Base-by-base conservation (phyloP, 352 stramenopile genomes). In the Pythium monospermum region DNA sequence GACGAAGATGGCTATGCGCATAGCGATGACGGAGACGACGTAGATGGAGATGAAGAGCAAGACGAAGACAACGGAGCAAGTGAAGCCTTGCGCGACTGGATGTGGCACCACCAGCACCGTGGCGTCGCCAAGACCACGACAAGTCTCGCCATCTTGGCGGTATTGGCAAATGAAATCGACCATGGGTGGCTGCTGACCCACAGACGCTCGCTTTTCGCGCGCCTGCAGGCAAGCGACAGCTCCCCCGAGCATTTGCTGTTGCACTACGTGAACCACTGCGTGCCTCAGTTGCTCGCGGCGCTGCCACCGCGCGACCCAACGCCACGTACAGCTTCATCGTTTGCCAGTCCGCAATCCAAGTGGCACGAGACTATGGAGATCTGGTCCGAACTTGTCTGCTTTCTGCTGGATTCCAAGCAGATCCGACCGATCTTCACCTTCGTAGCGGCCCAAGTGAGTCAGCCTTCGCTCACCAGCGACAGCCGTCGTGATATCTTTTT, bases 231-330 rank as follows among this genome's bases (percentile, higher is more conserved):
- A 2, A 16, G 11, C 3, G 1, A 21, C 2, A 25, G 4, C 15
- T 25, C 42, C 0, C 23, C 45, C 0, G 31, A 39, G 28, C 53
- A 54, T 7, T 4, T 55, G 10, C 23, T 61, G 15, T 40, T 61
- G 1, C 53, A 55, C 53, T 61, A 61, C 31, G 45, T 61, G 7
- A 55, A 45, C 39, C 45, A 61, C 23, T 61, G 53, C 19, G 39
- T 61, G 12, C 53, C 53, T 5, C 46, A 54, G 28, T 30, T 61
- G 12, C 6, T 55, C 11, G 39, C 23, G 0, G 26, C 55, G 2
- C 39, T 55, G 2, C 53, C 46, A 18, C 44, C 21, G 0, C 0
- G 5, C 4, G 23, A 44, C 28, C 18, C 13, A 31, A 18, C 4
- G 15, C 30, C n/a, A 22, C 3, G 6, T 11, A 47, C 12, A n/a